phyloP scores from a whole-genome alignment of 139 green algal species.

The Gonium pectorale region DNA sequence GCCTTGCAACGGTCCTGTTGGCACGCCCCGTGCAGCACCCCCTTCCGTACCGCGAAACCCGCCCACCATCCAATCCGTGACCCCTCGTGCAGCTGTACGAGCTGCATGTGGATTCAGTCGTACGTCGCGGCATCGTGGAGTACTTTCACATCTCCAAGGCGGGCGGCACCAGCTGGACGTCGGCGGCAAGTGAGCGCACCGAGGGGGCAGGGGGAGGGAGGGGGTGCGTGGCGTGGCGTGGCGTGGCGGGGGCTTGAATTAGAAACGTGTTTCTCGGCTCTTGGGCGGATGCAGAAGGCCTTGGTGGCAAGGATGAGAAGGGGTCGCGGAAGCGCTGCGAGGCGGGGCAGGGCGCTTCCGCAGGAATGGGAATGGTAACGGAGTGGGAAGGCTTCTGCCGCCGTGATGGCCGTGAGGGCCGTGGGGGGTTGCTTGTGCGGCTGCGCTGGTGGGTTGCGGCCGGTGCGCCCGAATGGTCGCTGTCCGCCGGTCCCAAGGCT shows the following conservation, averaged over 20 bases:
- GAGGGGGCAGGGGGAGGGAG: too few relatives aligned
- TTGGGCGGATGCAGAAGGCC: neutral
- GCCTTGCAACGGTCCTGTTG: neutral
- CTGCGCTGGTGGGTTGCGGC: too few relatives aligned
- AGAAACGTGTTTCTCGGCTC: neutral
- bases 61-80: neutral
- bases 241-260: neutral
- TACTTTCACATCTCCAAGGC: slow-evolving; percentile 38
- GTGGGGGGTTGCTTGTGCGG: too few relatives aligned
- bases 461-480: too few relatives aligned
- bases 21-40: neutral
- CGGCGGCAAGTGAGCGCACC: slow-evolving; percentile 3
- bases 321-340: too few relatives aligned
- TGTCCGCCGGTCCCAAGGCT: too few relatives aligned
- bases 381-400: too few relatives aligned
- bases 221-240: neutral
- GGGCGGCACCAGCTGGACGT: slow-evolving; percentile 27
- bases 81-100: slow-evolving; percentile 9
- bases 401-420: too few relatives aligned
- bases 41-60: neutral
- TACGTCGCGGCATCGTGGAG: slow-evolving; percentile 7
- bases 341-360: too few relatives aligned
- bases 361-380: too few relatives aligned
- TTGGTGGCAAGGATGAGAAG: too few relatives aligned
- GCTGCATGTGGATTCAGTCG: slow-evolving; percentile 13